Conservation (phyloP, 1,139 yeast species). For the Lodderomyces metapsilosis region DNA sequence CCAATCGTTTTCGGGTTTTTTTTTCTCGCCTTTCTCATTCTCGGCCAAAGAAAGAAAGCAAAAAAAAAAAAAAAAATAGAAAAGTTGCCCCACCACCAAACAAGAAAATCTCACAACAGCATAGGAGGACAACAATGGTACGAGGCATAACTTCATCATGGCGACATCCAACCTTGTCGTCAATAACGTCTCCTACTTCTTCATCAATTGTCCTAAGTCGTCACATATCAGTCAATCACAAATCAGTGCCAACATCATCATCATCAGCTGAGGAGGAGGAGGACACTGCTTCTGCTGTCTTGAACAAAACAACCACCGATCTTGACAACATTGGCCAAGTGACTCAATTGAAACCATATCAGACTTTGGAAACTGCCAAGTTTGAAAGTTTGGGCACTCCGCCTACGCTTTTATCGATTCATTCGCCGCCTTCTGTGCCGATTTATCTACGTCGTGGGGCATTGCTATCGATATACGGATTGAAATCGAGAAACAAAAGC, state of each 20-base stretch:
- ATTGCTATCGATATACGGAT: constrained; percentile 46
- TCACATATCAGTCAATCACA: not conserved
- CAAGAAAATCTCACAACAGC: too few species aligned
- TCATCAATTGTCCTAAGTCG: not conserved
- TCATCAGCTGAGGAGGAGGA: too few species aligned
- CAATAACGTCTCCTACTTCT: not conserved
- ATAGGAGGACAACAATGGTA: not conserved
- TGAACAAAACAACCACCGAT: constrained; percentile 18
- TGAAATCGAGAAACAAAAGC: constrained; percentile 7
- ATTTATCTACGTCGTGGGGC: constrained; percentile 47
- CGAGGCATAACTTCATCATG: not conserved
- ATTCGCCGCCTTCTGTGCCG: constrained; percentile 60
- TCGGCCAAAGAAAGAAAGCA: too few species aligned
- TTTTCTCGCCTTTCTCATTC: too few species aligned
- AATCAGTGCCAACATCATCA: not conserved
- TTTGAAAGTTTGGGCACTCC: constrained; percentile 46
- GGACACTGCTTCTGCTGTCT: too few species aligned
- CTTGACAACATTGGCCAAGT: constrained; percentile 21
- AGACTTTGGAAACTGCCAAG: constrained; percentile 22
- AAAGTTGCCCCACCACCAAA: not conserved
- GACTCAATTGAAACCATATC: constrained; percentile 16
- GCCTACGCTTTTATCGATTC: constrained; percentile 42
- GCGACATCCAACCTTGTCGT: not conserved
- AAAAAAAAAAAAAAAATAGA: too few species aligned
- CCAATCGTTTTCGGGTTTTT: not conserved